phyloP scores from a whole-genome alignment of 805 yeast species.

The Ogataea pilisensis region DNA sequence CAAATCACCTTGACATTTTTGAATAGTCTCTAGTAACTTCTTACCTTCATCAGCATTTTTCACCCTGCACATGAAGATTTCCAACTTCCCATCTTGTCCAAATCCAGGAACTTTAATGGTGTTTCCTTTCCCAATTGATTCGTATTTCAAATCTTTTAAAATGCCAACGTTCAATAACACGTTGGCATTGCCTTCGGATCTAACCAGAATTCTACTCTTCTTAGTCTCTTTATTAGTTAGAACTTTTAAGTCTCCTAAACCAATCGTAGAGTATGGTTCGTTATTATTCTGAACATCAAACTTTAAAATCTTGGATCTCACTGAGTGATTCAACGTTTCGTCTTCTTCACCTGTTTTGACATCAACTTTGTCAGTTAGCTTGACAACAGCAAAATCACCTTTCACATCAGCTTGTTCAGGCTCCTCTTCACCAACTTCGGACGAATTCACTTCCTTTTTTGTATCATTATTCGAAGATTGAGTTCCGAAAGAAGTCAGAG shows the following conservation, averaged over 20 bases:
- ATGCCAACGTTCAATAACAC: constrained; percentile 68
- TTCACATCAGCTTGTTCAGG: constrained; percentile 35
- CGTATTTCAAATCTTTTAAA: constrained; percentile 54
- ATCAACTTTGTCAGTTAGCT: constrained; percentile 47
- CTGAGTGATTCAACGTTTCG: constrained; percentile 59
- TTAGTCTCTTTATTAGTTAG: constrained; percentile 55
- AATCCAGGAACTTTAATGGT: constrained; percentile 65
- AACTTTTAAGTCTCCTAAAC: constrained; percentile 80
- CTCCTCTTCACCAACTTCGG: constrained; percentile 2
- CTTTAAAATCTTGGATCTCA: constrained; percentile 68
- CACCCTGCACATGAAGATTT: constrained; percentile 69
- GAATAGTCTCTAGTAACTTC: constrained; percentile 37
- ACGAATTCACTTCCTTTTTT: constrained; percentile 10
- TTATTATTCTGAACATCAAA: constrained; percentile 46
- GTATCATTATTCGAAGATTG: not conserved
- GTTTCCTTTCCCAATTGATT: constrained; percentile 59
- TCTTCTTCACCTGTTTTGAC: constrained; percentile 81
- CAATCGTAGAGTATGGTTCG: constrained; percentile 55
- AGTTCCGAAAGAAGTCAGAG: constrained; percentile 2
- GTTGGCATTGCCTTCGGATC: constrained; percentile 87
- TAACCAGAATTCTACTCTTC: constrained; percentile 67
- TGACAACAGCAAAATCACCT: constrained; percentile 44
- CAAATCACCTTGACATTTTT: constrained; percentile 17
- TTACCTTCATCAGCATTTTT: constrained; percentile 71
- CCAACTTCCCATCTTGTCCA: constrained; percentile 50